Percentiles rank a stretch among this genome's conserved stretches.
Conservation (phyloP, 139 green algal genomes). For the Coelastrella sp. region DNA sequence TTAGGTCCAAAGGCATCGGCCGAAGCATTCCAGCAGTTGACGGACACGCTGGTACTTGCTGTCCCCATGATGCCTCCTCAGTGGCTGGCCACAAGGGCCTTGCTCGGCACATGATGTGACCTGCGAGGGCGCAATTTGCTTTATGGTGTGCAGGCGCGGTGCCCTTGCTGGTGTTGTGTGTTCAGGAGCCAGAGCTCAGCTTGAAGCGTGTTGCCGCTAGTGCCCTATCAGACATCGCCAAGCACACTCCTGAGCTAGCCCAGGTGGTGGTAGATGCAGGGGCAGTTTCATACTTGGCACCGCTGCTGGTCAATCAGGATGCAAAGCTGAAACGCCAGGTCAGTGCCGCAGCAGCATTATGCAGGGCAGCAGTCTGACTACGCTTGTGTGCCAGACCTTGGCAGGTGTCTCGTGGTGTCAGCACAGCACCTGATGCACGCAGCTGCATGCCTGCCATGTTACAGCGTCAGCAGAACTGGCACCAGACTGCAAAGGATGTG, state of each 20-base stretch:
- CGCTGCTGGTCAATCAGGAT: constrained; percentile 86
- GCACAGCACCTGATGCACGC: background rate
- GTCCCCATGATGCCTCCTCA: no score
- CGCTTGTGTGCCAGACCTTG: background rate
- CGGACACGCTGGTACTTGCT: no score
- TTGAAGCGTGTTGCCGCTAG: constrained; percentile 90
- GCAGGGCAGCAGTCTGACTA: background rate
- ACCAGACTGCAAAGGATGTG: background rate
- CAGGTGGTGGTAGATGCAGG: constrained; percentile 90
- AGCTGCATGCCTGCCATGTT: background rate
- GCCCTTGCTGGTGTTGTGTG: constrained; percentile 89
- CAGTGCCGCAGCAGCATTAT: background rate
- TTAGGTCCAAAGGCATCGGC: no score
- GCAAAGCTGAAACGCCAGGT: constrained; percentile 92
- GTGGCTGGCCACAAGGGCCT: no score
- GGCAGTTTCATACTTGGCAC: constrained; percentile 84
- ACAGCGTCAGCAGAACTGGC: background rate
- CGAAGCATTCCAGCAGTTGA: no score
- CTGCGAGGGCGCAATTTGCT: no score
- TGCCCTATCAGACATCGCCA: constrained; percentile 87
- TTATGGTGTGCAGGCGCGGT: constrained; percentile 73
- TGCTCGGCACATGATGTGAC: no score
- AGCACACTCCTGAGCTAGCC: constrained; percentile 90
- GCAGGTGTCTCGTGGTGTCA: background rate
- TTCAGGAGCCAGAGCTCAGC: constrained; percentile 89